Conservation (phyloP, 495 filamentous ascomycete genomes). For the Glonium stellatum region DNA sequence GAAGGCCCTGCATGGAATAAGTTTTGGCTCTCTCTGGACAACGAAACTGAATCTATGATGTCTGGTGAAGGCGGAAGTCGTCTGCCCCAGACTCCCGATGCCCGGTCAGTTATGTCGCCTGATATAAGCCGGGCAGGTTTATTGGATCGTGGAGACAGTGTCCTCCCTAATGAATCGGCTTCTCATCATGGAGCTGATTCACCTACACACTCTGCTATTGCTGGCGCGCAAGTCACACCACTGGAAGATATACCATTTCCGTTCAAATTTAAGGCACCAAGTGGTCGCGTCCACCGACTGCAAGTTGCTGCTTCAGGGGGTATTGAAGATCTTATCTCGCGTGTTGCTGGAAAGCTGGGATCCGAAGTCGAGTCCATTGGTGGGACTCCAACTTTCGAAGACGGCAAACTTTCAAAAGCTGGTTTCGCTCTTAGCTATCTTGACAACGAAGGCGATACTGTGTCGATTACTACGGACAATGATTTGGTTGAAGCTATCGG, state of each 20-base stretch:
- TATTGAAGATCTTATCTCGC: conserved; percentile 70
- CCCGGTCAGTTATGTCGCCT: conserved; percentile 70
- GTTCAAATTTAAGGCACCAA: conserved; percentile 99
- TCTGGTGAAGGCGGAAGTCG: conserved; percentile 76
- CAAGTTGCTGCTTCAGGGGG: conserved; percentile 77
- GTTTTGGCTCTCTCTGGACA: conserved; percentile 96
- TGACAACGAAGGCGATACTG: conserved; percentile 94
- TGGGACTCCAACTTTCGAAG: conserved; percentile 62
- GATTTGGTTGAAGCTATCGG: conserved; percentile 87
- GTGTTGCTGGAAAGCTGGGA: conserved; percentile 80
- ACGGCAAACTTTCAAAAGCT: conserved; percentile 69
- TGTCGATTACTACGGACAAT: conserved; percentile 92
- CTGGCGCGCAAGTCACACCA: conserved; percentile 44
- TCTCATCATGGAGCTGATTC: conserved; percentile 80
- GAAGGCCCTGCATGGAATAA: conserved; percentile 99
- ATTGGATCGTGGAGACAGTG: conserved; percentile 66
- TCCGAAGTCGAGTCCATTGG: conserved; percentile 81
- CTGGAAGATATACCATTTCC: conserved; percentile 73
- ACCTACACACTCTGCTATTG: conserved; percentile 57
- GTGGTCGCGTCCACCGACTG: conserved; percentile 86
- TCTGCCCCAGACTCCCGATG: conserved; percentile 52
- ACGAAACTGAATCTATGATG: conserved; percentile 93
- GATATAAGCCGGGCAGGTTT: conserved; percentile 53
- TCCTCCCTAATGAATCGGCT: conserved; percentile 87
- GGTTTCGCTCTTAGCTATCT: conserved; percentile 94